Base-by-base conservation (phyloP, 805 yeast species). In the Yamadazyma takamatsuzukensis region DNA sequence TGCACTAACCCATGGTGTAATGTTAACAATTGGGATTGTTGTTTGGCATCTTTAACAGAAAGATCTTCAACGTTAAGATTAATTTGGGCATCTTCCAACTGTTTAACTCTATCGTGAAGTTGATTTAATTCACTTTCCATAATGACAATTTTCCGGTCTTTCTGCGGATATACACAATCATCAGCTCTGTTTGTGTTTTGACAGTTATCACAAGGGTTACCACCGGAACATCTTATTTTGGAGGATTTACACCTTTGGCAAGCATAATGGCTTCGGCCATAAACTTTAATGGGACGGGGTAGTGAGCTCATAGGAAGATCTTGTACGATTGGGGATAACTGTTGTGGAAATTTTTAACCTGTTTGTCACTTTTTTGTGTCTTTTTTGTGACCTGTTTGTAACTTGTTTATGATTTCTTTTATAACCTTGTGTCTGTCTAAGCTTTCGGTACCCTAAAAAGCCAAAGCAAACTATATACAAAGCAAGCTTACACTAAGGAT, bases 181-280 rank as follows among this genome's bases (percentile, higher is more conserved):
- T 46, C 51, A 9, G 40, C 53, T 40, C 57, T 60, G 34, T 51
- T 54, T 29, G 52, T 52, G 29, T 51, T 44, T 29, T 54, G 58
- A 47, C 71, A 64, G 36, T 62, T 64, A 7, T 67, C 48, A 34
- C 71, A 64, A 12, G 70, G 71, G 29, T 51, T 53, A 26, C 59
- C 68, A 5, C 71, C 71, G 18, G 64, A 60, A 36, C 71, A 64
- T 38, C 59, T 58, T 46, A 62, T 60, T 34, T 64, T 64, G 31
- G 61, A 53, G 27, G 59, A 30, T 38, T 62, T 64, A 43, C 71
- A 64, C 18, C 68, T 51, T n/a, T 59, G 51, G 44, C 71, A 64
- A 4, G 71, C 71, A 39, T 64, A 64, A 39, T 64, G 71, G 27
- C 56, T 45, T 23, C 71, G 45, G 2, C 71, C 71, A 43, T 54